Evolutionary conservation across 2,329 filamentous ascomycete genomes (phyloP).

Genomic region (Cladophialophora exuberans): DNA sequence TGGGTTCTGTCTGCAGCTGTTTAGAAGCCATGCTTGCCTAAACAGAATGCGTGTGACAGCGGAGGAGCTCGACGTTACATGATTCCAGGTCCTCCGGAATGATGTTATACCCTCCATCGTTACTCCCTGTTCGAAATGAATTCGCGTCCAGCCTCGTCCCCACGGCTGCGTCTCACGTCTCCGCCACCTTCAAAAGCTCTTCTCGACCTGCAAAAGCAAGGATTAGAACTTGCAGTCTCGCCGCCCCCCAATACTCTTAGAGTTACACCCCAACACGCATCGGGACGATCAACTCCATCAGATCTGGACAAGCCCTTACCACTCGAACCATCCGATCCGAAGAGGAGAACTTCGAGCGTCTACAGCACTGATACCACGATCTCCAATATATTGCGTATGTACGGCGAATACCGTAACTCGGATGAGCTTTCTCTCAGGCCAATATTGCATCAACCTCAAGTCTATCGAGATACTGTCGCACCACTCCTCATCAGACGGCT

Average conservation of each 20-base stretch:
- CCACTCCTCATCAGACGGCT: constrained; percentile 30
- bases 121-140: constrained; percentile 11
- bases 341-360: constrained; percentile 29
- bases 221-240: constrained; percentile 25
- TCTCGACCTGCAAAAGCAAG: constrained; percentile 28
- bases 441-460: constrained; percentile 28
- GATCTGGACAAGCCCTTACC: constrained; percentile 30
- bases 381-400: constrained; percentile 32
- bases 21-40: neutral
- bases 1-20: neutral
- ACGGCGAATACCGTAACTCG: constrained; percentile 25
- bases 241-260: constrained; percentile 15
- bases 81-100: neutral
- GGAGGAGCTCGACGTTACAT: neutral
- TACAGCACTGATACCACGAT: constrained; percentile 32
- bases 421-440: constrained; percentile 18
- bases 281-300: constrained; percentile 24
- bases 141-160: constrained; percentile 17
- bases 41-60: neutral
- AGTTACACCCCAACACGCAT: constrained; percentile 13
- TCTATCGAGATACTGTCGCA: constrained; percentile 32
- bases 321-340: constrained; percentile 23
- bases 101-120: neutral
- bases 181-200: constrained; percentile 30
- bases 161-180: constrained; percentile 17